Base-by-base conservation (phyloP, 805 yeast genomes). In the Ogataea dorogensis region DNA sequence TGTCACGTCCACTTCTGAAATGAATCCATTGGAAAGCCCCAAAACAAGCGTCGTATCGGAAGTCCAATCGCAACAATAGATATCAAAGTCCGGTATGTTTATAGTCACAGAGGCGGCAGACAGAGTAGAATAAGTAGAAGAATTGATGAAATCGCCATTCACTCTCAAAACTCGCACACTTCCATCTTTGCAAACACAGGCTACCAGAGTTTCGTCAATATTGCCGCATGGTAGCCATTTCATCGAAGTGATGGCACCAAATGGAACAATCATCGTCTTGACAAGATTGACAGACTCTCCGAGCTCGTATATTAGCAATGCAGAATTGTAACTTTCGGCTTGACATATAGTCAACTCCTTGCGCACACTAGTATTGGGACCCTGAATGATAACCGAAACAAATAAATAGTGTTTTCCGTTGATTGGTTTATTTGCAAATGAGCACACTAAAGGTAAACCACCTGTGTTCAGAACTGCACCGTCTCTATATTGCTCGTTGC, bases 381-480 rank as follows among this genome's bases (percentile, higher is more conserved):
- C 46, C 11, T 36, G 29, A 11, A 26, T 20, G 8, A 49, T 33
- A 5, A 53, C 46, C 11, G 57, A 50, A 1, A 60, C 57, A 45
- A 60, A 58, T 11, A 61, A 29, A 31, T 47, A 61, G 18, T 44
- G 38, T 11, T 43, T 45, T 5, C 31, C 43, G 20, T 40, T 28
- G 3, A 52, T 36, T 4, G 32, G 21, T 21, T 44, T 43, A 24
- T 54, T 49, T 17, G 49, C 37, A 61, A 63, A 60, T 15, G 49
- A 44, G 8, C 50, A 37, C 5, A 42, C 32, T 9, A 58, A 15
- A 3, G 65, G 61, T 3, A 53, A 12, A 2, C 64, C 65, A 14
- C 65, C 65, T 6, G 58, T 50, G 31, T 58, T 59, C 2, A 54
- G 24, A 2, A 53, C 46, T 15, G 41, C 33, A 0, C 65, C 65